These are phyloP conservation scores for Aspergillus latus DNA, from an alignment of 2,329 filamentous ascomycete species.

Conservation along the genomic window DNA sequence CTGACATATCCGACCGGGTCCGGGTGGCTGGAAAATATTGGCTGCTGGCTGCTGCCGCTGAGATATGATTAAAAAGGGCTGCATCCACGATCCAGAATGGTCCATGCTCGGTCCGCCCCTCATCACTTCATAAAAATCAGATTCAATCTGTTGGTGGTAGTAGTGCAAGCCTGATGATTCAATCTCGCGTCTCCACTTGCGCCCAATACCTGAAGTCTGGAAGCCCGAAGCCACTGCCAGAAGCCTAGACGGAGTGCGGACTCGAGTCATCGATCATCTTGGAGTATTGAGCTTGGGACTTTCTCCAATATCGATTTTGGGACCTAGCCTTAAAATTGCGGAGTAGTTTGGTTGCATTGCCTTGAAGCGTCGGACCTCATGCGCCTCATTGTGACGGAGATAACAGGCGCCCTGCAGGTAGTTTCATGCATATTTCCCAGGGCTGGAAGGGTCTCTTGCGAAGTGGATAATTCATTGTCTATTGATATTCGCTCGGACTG, in stretches of 20 bases:
- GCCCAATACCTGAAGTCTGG: not conserved
- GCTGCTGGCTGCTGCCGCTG: not conserved
- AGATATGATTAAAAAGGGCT: not conserved
- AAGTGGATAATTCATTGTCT: not conserved
- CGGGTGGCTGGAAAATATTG: not conserved
- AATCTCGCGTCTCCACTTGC: constrained; percentile 1
- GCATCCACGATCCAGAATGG: not conserved
- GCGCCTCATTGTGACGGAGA: no score
- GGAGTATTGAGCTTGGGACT: not conserved
- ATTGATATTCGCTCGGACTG: not conserved
- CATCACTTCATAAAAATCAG: not conserved
- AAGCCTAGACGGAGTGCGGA: not conserved
- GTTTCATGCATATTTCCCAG: not conserved
- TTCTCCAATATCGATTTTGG: not conserved
- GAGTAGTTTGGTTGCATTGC: not conserved
- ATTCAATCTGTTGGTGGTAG: not conserved
- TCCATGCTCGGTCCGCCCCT: constrained; percentile 3
- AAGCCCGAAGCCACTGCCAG: not conserved
- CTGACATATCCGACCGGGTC: not conserved
- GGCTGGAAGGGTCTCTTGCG: not conserved
- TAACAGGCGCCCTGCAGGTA: no score
- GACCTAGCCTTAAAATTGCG: not conserved
- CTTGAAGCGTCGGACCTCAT: not conserved
- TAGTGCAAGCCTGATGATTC: not conserved
- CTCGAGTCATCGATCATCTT: not conserved